Base-by-base conservation (phyloP, 257 asterid species). In the Nicotiana sylvestris region DNA sequence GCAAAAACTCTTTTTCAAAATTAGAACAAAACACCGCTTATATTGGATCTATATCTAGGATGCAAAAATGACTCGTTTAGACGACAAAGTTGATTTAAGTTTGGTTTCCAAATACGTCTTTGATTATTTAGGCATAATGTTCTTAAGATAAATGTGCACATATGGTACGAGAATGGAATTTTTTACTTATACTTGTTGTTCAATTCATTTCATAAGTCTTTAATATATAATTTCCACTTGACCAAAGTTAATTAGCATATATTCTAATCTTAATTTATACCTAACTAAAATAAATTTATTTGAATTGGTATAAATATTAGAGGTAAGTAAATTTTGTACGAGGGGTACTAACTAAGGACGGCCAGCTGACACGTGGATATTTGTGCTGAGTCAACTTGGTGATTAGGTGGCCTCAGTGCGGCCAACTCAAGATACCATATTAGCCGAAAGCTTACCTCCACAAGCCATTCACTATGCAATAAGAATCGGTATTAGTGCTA, bases 401-500 rank as follows among this genome's bases (percentile, higher is more conserved):
- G 74, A 43, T 12, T 30, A 65, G 78, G 51, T 66, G 74, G 51
- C 51, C 35, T 32, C 37, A 67, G 29, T 67, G 76, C 76, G 76
- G 62, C 80, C 80, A 74, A 51, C 80, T 49, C 43, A 74, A 51
- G 27, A 74, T 27, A 27, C 64, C 80, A 74, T 74, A 27, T 0
- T n/a, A 27, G 80, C 80, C 64, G 80, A 49, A 74, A 74, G 80
- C 43, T 74, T 15, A 49, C 25, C 15, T 25, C 62, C 60, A 43
- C 78, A 72, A 27, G 11, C 30, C 67, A 6, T 8, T 2, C 12
- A 25, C 16, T 21, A 61, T 61, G 33, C 67, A 49, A 27, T 49
- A 82, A 86, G 80, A 74, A 74, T 6, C 6, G 13, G 61, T 46
- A 43, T 49, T 27, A 74, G 80, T 51, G 80, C 64, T 74, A 74